Base-by-base conservation (phyloP, 176 grass and related monocot species). In the Coix lacrymajobi region DNA sequence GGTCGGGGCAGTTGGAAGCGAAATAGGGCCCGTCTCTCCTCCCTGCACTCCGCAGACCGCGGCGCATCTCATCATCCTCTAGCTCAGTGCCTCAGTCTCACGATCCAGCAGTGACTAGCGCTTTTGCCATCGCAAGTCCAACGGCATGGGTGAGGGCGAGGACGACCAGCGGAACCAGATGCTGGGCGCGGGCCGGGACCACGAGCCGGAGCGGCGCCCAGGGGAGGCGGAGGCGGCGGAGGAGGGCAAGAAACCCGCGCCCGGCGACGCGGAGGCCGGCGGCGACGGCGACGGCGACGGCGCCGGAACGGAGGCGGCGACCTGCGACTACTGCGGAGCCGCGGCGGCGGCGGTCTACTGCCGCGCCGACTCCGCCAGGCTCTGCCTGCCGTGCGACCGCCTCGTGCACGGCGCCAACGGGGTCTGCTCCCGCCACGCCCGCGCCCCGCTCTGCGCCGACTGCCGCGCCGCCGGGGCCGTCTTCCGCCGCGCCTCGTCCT, bases 351-450 rank as follows among this genome's bases (percentile, higher is more conserved):
- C 86, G 40, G 87, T 98, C 19, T 95, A 86, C 83, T 98, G 96
- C 91, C 86, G 89, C 11, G 96, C 96, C 2, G 96, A 98, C 82
- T 54, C 87, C 3, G 90, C 96, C 11, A 62, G 87, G 81, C 92
- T 98, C 31, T 98, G 96, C 87, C 82, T 95, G 45, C 79, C 84
- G 38, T 98, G 96, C 79, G 96, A 98, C 82, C 90, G 90, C 33
- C 86, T 88, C 29, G 96, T 98, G 81, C 96, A 98, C 87, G 91
- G 85, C n/a, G 96, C 96, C 57, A 98, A 98, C 85, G 86, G 89
- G 26, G 96, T 98, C 7, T 95, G 88, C 76, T 95, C 91, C 30
- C 96, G 93, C 79, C 96, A 95, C 89, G 52, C 81, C 7, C 96
- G 96, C 17, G 78, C 89, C 6, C 91, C 88, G 51, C 89, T 98